These are phyloP conservation scores for Phytophthora rubi DNA, from an alignment of 352 stramenopile species.

Conservation along the genomic window DNA sequence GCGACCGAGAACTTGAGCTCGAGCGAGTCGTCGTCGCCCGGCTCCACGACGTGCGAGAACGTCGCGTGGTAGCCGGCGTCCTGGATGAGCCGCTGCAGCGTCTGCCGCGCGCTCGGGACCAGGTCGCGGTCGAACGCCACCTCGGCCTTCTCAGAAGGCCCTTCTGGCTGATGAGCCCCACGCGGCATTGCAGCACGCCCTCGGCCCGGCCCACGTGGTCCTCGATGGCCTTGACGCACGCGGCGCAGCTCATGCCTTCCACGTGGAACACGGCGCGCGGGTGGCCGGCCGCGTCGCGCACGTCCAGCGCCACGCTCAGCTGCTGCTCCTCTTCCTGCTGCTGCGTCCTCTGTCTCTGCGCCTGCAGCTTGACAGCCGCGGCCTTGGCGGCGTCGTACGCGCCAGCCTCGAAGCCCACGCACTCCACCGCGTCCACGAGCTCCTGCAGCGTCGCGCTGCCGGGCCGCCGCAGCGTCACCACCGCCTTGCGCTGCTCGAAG, in stretches of 20 bases:
- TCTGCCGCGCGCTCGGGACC: constrained; percentile 55
- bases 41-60: constrained; percentile 80
- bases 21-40: constrained; percentile 77
- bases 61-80: constrained; percentile 81
- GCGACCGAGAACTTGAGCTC: constrained; percentile 81
- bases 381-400: no score
- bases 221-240: constrained; percentile 89
- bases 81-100: constrained; percentile 68
- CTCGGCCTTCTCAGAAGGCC: no score
- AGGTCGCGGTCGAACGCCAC: constrained; percentile 81
- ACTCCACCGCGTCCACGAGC: constrained; percentile 81
- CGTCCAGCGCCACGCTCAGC: constrained; percentile 40
- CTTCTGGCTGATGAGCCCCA: constrained; percentile 88
- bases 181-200: constrained; percentile 79
- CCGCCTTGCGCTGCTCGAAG: constrained; percentile 77
- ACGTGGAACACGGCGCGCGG: constrained; percentile 84
- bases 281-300: constrained; percentile 45
- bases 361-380: constrained; percentile 53
- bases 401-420: constrained; percentile 60
- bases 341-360: constrained; percentile 41
- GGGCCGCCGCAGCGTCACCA: constrained; percentile 53
- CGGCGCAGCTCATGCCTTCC: constrained; percentile 88
- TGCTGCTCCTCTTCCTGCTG: constrained; percentile 23
- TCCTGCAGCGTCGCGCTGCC: constrained; percentile 44
- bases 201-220: constrained; percentile 66